These are phyloP conservation scores for Mesembryanthemum crystallinum DNA, from an alignment of 148 eudicot species.

Conservation along the genomic window DNA sequence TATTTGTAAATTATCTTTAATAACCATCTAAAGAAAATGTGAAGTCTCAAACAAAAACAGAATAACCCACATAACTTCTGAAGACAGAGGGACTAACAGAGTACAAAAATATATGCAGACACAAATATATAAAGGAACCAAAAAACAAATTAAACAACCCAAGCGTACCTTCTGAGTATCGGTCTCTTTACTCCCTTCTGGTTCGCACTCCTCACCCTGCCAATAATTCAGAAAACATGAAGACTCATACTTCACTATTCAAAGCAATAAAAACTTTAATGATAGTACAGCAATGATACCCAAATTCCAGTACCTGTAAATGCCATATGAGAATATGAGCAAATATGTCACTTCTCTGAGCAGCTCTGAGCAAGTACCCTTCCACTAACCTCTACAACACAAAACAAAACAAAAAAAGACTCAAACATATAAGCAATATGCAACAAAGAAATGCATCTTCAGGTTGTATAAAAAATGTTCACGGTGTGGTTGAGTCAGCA, in stretches of 20 bases:
- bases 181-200: conserved; percentile 76
- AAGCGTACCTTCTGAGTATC: conserved; percentile 53
- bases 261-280: neutral
- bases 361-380: conserved; percentile 96
- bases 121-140: neutral
- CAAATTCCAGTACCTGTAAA: conserved; percentile 59
- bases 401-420: conserved; percentile 16
- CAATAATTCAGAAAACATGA: conserved; percentile 19
- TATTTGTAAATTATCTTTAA: no score
- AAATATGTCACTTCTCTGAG: conserved; percentile 90
- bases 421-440: conserved; percentile 1
- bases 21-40: no score
- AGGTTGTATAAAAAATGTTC: neutral
- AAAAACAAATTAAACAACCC: conserved; percentile 5
- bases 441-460: neutral
- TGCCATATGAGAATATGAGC: conserved; percentile 97
- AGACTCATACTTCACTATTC: neutral
- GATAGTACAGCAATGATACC: neutral
- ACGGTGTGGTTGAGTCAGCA: neutral
- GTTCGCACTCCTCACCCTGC: conserved; percentile 81
- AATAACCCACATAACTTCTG: no score
- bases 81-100: no score
- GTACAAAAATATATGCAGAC: no score
- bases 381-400: conserved; percentile 76
- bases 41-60: no score